Evolutionary conservation across 192 early-diverging fungal species (phyloP).

Genomic region (Gamsiella multidivaricata): DNA sequence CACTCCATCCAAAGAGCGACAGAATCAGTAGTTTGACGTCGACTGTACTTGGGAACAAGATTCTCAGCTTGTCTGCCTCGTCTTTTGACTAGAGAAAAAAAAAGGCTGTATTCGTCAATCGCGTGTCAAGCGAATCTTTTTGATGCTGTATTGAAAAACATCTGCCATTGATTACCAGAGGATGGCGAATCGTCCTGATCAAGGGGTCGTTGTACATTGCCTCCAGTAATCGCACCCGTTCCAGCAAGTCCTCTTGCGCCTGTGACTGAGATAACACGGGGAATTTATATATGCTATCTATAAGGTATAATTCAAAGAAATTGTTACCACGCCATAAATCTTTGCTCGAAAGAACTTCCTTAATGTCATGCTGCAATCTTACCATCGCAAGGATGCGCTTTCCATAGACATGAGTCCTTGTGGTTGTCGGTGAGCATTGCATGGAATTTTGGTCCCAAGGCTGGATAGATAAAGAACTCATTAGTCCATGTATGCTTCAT

Average conservation of each 20-base stretch:
- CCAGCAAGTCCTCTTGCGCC: slow-evolving; percentile 19
- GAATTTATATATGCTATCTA: slow-evolving; percentile 47
- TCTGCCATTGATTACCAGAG: slow-evolving; percentile 24
- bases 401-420: slow-evolving; percentile 33
- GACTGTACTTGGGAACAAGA: not conserved
- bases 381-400: slow-evolving; percentile 45
- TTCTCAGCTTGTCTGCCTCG: not conserved
- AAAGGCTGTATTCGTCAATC: no score
- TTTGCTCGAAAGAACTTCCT: not conserved
- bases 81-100: slow-evolving; percentile 7
- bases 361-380: not conserved
- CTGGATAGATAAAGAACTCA: not conserved
- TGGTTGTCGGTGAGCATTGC: slow-evolving; percentile 43
- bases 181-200: slow-evolving; percentile 17
- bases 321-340: not conserved
- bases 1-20: slow-evolving; percentile 34
- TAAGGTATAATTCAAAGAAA: not conserved
- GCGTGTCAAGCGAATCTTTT: not conserved
- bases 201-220: slow-evolving; percentile 6
- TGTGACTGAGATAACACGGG: slow-evolving; percentile 33
- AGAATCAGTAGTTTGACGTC: slow-evolving; percentile 16
- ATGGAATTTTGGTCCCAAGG: slow-evolving; percentile 33
- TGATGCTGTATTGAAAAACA: not conserved
- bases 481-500: no score
- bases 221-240: slow-evolving; percentile 11